Conservation (phyloP, 441 rosid species). For the Melastoma candidum region DNA sequence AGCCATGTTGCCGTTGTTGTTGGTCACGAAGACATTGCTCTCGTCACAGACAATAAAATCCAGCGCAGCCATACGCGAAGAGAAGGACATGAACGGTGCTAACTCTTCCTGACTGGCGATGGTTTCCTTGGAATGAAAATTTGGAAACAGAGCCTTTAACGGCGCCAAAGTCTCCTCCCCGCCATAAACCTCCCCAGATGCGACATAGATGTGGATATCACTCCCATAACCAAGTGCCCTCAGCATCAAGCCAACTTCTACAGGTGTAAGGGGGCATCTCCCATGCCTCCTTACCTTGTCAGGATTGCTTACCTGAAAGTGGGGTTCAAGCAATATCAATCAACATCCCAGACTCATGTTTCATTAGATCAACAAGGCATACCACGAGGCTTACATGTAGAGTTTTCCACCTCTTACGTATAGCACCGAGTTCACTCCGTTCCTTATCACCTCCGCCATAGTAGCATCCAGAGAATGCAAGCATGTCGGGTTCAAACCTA, state of each 20-base stretch:
- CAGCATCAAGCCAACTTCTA: slow-evolving; percentile 97
- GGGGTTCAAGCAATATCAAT: neutral
- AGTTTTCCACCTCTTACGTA: slow-evolving; percentile 92
- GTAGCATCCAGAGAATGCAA: slow-evolving; percentile 75
- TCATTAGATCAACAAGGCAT: no score
- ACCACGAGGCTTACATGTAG: slow-evolving; percentile 52
- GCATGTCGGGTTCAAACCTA: slow-evolving; percentile 99
- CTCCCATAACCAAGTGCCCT: slow-evolving; percentile 92
- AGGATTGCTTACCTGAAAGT: slow-evolving; percentile 50
- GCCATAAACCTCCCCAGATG: slow-evolving; percentile 95
- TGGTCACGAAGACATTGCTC: slow-evolving; percentile 92
- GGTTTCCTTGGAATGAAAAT: slow-evolving; percentile 80
- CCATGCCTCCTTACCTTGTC: slow-evolving; percentile 94
- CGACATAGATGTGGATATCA: slow-evolving; percentile 86
- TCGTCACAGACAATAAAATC: slow-evolving; percentile 94
- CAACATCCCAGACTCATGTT: no score
- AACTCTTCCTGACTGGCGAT: slow-evolving; percentile 73
- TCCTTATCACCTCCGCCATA: slow-evolving; percentile 82
- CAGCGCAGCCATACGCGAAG: slow-evolving; percentile 97
- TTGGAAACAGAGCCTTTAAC: slow-evolving; percentile 77
- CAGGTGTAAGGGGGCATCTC: slow-evolving; percentile 93
- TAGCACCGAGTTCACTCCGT: slow-evolving; percentile 61
- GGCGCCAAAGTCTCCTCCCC: slow-evolving; percentile 84
- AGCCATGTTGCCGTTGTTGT: slow-evolving; percentile 99
- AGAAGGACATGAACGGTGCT: slow-evolving; percentile 55